Evolutionary conservation across 441 rosid genomes (phyloP), one percentile per base, ranked within the genome.

Genomic region (Capsella rubella): DNA sequence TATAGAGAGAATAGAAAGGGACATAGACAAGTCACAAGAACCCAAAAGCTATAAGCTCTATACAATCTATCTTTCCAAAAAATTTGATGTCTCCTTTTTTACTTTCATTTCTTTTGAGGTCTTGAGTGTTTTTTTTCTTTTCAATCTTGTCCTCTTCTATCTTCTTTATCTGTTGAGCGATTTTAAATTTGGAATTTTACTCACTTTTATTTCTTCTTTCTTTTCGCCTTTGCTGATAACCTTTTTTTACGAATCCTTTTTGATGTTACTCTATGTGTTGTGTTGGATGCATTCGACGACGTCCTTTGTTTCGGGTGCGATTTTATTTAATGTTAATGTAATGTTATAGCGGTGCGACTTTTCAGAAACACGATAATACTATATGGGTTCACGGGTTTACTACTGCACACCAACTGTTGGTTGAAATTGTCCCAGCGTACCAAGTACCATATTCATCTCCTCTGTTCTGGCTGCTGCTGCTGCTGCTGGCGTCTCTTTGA

Each of bases 71-170:
- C 72, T 71, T 75, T 68, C 51, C 74, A 3, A 81, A 87, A 21
- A 78, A 78, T 83, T 82, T 90, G 74, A 86, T 86, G 96, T 79
- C 47, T 68, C 54, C 71, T 88, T 64, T 64, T 57, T 64, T 31
- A 40, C 68, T 77, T 71, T 77, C 80, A 15, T 66, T 65, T 71
- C 80, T 77, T 77, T 71, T 71, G 72, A 77, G 76, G 72, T 71
- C 12, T 21, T 21, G 25, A 42, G 14, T 21, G 25, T 21, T 49
- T 45, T 37, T 31, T 13, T 68, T 46, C 25, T 55, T 9, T 31
- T 6, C 37, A 6, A 34, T 46, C n/a, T 21, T 69, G 70, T 69
- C 70, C 37, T 76, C 35, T 69, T 63, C 57, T 34, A 32, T 42
- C 14, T 59, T 66, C 13, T 52, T 53, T 75, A 61, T 68, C 67